Percentiles rank a stretch among this genome's conserved stretches.
phyloP scores from a whole-genome alignment of 768 basidiomycete species.

The Agaricus subrufescens region DNA sequence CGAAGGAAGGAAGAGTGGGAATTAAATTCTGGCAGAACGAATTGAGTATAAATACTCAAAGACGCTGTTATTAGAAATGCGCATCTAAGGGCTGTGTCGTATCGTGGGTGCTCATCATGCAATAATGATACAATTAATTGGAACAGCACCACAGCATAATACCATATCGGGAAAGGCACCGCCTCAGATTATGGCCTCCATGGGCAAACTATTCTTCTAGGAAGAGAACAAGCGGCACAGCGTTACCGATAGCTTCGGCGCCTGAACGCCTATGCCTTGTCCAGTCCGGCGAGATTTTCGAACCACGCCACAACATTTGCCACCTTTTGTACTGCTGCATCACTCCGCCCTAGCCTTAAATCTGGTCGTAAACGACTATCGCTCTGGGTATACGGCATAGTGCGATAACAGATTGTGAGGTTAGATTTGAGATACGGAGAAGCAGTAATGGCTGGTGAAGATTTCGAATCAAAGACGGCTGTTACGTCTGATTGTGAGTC shows the following conservation, averaged over 20 bases:
- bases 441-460: slow-evolving; percentile 53
- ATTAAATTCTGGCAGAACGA: no score
- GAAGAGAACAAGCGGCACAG: not conserved
- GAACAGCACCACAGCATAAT: no score
- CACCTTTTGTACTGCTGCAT: slow-evolving; percentile 65
- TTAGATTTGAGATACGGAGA: slow-evolving; percentile 62
- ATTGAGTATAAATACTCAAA: no score
- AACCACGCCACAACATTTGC: slow-evolving; percentile 68
- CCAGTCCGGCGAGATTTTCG: slow-evolving; percentile 63
- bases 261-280: not conserved
- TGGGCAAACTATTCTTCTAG: no score
- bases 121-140: no score
- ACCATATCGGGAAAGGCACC: no score
- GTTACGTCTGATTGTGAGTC: slow-evolving; percentile 40
- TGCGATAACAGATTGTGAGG: slow-evolving; percentile 72
- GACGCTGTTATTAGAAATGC: no score
- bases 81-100: no score
- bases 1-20: no score
- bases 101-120: no score
- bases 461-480: slow-evolving; percentile 37
- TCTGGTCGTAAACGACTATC: slow-evolving; percentile 68
- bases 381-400: slow-evolving; percentile 59
- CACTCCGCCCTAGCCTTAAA: slow-evolving; percentile 63
- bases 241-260: not conserved
- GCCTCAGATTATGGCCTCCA: not conserved